Evolutionary conservation across 2,329 filamentous ascomycete species (phyloP), one percentile per base, ranked within the genome.

Genomic region (Hansfordia pulvinata): DNA sequence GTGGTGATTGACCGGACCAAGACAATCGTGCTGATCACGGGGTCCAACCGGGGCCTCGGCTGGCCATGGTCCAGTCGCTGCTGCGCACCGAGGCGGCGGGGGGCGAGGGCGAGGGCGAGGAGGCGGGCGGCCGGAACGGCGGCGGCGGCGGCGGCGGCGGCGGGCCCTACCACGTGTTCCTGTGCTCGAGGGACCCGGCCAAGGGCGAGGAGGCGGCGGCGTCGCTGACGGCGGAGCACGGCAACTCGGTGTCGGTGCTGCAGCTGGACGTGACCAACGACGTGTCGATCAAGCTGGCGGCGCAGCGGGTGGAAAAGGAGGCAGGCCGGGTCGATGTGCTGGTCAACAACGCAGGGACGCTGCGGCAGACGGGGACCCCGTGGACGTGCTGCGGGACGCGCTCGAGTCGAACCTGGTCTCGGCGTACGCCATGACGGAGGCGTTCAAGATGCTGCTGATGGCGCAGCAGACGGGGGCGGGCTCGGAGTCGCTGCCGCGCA

Each of bases 391-490:
- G 30, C 23, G 25, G 4, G 24, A 22, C 4, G 17, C 31, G 16
- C 35, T 35, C 18, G 37, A 39, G 9, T 31, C 31, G 19, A 39
- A 41, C 27, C 33, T 41, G 4, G 24, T 39, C 10, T 35, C 35
- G 10, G 8, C 35, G 12, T 33, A 19, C 17, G 28, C 31, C 9
- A 17, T 37, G 20, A 39, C 28, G 5, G 33, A 35, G n/a, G 26
- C 35, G 2, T 36, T 41, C 26, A 33, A 30, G 21, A 11, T 23
- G 8, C 19, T 39, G 4, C 25, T 41, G 10, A 29, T 38, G 12
- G 22, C 29, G 4, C 34, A 31, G 27, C 29, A 34, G 2, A 17
- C 24, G 7, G 6, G 11, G 7, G 21, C 20, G n/a, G n/a, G 20
- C 20, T 22, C 20, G 10, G 13, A 14, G 10, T 12, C n/a, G n/a